phyloP scores from a whole-genome alignment of 1,139 yeast species.

The Taphrina sp. region DNA sequence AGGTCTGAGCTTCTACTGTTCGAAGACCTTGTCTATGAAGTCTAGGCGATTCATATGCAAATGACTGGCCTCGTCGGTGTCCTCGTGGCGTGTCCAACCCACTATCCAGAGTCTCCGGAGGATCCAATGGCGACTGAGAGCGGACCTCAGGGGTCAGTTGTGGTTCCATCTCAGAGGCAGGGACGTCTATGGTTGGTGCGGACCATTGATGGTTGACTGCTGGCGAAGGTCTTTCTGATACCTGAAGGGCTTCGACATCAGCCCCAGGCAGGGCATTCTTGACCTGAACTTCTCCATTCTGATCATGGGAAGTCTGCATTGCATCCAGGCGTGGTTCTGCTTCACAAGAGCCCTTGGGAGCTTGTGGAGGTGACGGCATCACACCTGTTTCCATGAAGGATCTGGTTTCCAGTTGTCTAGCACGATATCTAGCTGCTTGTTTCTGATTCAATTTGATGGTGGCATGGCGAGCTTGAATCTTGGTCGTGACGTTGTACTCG shows the following conservation, averaged over 20 bases:
- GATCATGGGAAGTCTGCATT: neutral
- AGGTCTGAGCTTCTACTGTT: too few relatives aligned
- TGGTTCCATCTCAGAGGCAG: neutral
- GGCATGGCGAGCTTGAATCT: constrained; percentile 24
- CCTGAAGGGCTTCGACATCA: neutral
- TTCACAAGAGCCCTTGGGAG: too few relatives aligned
- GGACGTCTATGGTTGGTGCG: neutral
- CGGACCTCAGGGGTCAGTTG: neutral
- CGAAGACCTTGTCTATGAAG: too few relatives aligned
- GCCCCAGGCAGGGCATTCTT: too few relatives aligned
- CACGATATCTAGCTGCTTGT: neutral
- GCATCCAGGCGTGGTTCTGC: too few relatives aligned
- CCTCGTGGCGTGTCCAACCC: too few relatives aligned
- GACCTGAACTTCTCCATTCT: neutral
- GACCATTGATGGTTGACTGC: too few relatives aligned
- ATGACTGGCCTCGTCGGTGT: neutral
- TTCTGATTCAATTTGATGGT: constrained; percentile 18
- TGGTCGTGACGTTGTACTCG: constrained; percentile 8
- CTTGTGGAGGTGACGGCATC: too few relatives aligned
- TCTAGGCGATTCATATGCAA: neutral
- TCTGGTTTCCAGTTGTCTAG: neutral
- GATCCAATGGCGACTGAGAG: neutral
- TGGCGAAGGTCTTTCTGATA: too few relatives aligned
- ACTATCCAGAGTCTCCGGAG: neutral
- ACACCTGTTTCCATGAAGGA: neutral